Conservation (phyloP, 75 land plant species). For the Adiantum capillusveneris region DNA sequence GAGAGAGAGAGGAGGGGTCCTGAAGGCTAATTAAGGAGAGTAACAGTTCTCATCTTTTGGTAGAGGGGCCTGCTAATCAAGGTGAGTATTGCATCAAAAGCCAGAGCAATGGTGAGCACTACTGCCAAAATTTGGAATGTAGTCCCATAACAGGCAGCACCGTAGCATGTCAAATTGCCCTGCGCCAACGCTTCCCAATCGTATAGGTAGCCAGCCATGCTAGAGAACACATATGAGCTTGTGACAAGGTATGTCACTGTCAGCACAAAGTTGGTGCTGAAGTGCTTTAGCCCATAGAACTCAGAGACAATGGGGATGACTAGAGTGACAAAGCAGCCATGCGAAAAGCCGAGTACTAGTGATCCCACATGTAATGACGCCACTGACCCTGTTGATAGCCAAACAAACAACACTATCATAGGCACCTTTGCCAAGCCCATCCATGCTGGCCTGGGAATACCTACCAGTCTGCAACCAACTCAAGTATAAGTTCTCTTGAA, state of each 20-base stretch:
- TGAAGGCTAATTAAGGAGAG: too few relatives aligned
- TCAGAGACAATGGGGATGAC: conserved; percentile 30
- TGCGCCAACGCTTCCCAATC: conserved; percentile 16
- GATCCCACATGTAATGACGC: conserved; percentile 28
- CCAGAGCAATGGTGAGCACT: not conserved
- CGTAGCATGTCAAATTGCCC: not conserved
- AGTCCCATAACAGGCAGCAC: not conserved
- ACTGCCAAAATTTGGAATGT: not conserved
- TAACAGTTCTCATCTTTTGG: not conserved
- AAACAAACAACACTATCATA: conserved; percentile 14
- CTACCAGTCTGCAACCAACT: conserved; percentile 15
- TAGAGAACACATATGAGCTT: conserved; percentile 30
- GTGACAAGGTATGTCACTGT: conserved; percentile 19
- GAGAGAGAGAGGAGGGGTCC: too few relatives aligned
- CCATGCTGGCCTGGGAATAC: conserved; percentile 27
- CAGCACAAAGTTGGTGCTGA: conserved; percentile 21
- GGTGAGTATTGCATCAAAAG: not conserved
- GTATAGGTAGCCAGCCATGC: conserved; percentile 29
- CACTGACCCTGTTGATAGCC: conserved; percentile 14
- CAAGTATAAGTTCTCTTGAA: too few relatives aligned
- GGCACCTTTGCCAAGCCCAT: conserved; percentile 21
- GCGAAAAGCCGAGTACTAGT: conserved; percentile 19
- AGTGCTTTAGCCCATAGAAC: conserved; percentile 30
- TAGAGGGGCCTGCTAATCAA: not conserved
- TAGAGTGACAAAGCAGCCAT: conserved; percentile 21